Evolutionary conservation across 352 stramenopile species (phyloP), one percentile per base, ranked within the genome.

Genomic region (Phytophthora nicotianae): DNA sequence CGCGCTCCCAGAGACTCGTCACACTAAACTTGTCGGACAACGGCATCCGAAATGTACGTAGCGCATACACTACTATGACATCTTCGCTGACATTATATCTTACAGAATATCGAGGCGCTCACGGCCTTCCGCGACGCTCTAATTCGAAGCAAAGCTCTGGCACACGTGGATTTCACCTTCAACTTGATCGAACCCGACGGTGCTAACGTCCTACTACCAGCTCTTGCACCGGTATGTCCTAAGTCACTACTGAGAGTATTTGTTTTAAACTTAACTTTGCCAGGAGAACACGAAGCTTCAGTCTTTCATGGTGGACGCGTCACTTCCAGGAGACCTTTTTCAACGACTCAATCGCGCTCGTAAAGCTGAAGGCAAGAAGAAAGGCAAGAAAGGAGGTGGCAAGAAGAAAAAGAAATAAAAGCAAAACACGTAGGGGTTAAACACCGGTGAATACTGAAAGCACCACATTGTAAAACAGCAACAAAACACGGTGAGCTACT

Each of bases 11-110:
- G 3, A 73, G 69, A 16, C 72, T 94, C 16, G 69, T 59, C n/a
- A 84, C 66, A 6, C 70, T 94, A 19, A 93, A 91, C 33, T 66
- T 94, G 26, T 82, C 83, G 7, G 86, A 94, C 71, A 94, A 94
- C 38, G 81, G 68, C 42, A 90, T 93, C 48, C 83, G 83, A 23
- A 84, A 91, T 43, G 86, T 88, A 70, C 20, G 74, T 21, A 8
- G 67, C 17, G 21, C 13, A 10, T 52, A 21, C 2, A n/a, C 19
- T 8, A 46, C 26, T 20, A n/a, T 5, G 17, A 14, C 11, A 24
- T 3, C 17, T 16, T 13, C 5, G 26, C 24, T 45, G 43, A 53
- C 42, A 16, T 16, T 40, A 17, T 13, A 3, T 40, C 17, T 46
- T 35, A 24, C 50, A 88, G 79, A 75, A 83, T 41, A 61, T 71